These are phyloP conservation scores for Pyrenophora teres DNA, from an alignment of 2,329 filamentous ascomycete genomes.

Conservation along the genomic window DNA sequence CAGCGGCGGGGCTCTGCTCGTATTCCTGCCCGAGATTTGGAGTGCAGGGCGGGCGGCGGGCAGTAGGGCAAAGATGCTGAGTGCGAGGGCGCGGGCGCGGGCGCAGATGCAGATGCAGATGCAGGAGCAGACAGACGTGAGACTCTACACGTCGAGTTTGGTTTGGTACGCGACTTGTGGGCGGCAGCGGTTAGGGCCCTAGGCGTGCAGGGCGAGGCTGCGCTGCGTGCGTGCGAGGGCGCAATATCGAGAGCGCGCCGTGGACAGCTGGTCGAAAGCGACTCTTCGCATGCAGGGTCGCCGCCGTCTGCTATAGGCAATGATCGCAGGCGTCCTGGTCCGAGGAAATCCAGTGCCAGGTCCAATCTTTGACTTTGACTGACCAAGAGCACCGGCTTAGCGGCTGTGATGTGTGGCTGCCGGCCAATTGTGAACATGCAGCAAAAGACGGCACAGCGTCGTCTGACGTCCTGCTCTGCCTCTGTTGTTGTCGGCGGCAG, in stretches of 20 bases:
- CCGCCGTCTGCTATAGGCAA: background rate
- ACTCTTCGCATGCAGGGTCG: background rate
- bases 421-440: slow-evolving; percentile 27
- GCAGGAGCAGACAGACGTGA: background rate
- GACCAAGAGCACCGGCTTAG: slow-evolving; percentile 26
- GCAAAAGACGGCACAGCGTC: slow-evolving; percentile 27
- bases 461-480: slow-evolving; percentile 20
- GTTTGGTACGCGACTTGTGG: background rate
- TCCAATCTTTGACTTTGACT: slow-evolving; percentile 19
- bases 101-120: background rate
- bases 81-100: background rate
- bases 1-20: slow-evolving; percentile 4
- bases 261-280: background rate
- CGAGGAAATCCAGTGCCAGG: slow-evolving; percentile 12
- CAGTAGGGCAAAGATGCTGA: background rate
- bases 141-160: background rate
- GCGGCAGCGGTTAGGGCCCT: background rate
- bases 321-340: background rate
- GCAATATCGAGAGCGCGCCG: background rate
- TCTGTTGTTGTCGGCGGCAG: slow-evolving; percentile 9
- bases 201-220: background rate
- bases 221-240: background rate
- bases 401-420: slow-evolving; percentile 33
- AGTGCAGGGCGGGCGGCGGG: background rate
- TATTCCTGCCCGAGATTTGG: background rate